These are phyloP conservation scores for Lentinula novae-zelandiae DNA, from an alignment of 1,284 basidiomycete genomes.

Conservation along the genomic window DNA sequence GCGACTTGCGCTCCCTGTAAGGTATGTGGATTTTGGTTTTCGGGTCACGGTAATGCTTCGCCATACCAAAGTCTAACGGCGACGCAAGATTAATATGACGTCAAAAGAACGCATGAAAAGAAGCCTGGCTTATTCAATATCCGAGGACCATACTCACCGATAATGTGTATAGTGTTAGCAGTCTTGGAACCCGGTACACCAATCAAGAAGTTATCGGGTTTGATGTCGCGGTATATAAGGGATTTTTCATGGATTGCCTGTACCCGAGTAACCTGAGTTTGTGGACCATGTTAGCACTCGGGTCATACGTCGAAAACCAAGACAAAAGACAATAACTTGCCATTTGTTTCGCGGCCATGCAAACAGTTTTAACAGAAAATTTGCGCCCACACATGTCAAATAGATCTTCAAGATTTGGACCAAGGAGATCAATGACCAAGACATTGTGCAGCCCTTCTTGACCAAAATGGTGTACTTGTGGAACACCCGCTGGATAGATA, in stretches of 20 bases:
- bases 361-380: slow-evolving; percentile 96
- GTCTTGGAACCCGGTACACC: slow-evolving; percentile 92
- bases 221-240: slow-evolving; percentile 98
- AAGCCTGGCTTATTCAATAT: not conserved
- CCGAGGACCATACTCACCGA: slow-evolving; percentile 48
- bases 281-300: not conserved
- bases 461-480: slow-evolving; percentile 98
- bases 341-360: slow-evolving; percentile 99
- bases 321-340: slow-evolving; percentile 41
- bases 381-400: slow-evolving; percentile 99
- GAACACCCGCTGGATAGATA: slow-evolving; percentile 72
- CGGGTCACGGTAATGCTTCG: slow-evolving; percentile 98
- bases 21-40: slow-evolving; percentile 98
- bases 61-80: slow-evolving; percentile 90
- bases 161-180: slow-evolving; percentile 89
- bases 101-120: slow-evolving; percentile 8
- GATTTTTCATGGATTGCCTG: slow-evolving; percentile 98
- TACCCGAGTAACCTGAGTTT: slow-evolving; percentile 85
- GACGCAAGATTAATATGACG: not conserved
- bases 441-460: slow-evolving; percentile 98
- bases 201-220: slow-evolving; percentile 98
- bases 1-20: slow-evolving; percentile 97
- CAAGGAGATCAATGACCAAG: slow-evolving; percentile 94
- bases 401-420: slow-evolving; percentile 94
- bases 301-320: not conserved